phyloP scores from a whole-genome alignment of 805 yeast species.

The Yarrowia sp. region DNA sequence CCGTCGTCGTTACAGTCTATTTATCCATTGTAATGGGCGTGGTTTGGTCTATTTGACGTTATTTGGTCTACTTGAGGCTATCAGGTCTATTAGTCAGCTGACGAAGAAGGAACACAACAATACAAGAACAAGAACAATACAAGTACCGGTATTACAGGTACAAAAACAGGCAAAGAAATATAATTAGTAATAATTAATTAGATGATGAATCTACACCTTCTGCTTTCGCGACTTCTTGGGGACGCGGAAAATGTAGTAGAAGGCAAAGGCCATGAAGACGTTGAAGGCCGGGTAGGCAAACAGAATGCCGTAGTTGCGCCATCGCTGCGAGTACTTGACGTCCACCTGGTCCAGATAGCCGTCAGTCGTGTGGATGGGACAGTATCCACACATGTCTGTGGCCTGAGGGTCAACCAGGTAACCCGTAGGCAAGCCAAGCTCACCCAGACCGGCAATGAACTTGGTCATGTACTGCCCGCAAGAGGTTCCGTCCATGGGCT shows the following conservation, averaged over 20 bases:
- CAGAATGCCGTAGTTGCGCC: conserved; percentile 62
- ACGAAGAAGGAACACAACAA: too few relatives aligned
- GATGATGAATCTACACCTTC: conserved; percentile 4
- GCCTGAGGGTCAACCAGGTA: conserved; percentile 45
- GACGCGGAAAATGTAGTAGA: conserved; percentile 71
- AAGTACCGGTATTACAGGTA: not conserved
- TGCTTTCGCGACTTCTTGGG: conserved; percentile 42
- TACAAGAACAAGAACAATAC: not conserved
- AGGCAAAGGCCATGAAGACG: conserved; percentile 45
- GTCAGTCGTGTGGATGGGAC: conserved; percentile 58
- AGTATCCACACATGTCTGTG: conserved; percentile 56
- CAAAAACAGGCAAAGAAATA: not conserved
- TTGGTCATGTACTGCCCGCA: conserved; percentile 55
- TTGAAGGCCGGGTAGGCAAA: conserved; percentile 51
- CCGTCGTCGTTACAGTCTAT: too few relatives aligned
- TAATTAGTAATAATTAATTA: not conserved
- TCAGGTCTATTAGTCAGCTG: not conserved
- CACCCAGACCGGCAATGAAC: conserved; percentile 41
- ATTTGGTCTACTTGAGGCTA: too few relatives aligned
- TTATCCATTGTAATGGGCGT: too few relatives aligned
- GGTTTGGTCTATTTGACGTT: too few relatives aligned
- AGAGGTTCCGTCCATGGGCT: conserved; percentile 57
- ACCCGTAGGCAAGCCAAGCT: conserved; percentile 39
- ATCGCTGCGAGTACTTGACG: conserved; percentile 41
- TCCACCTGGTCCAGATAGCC: conserved; percentile 48